Evolutionary conservation across 768 basidiomycete genomes (phyloP).

Genomic region (Suillus occidentalis): DNA sequence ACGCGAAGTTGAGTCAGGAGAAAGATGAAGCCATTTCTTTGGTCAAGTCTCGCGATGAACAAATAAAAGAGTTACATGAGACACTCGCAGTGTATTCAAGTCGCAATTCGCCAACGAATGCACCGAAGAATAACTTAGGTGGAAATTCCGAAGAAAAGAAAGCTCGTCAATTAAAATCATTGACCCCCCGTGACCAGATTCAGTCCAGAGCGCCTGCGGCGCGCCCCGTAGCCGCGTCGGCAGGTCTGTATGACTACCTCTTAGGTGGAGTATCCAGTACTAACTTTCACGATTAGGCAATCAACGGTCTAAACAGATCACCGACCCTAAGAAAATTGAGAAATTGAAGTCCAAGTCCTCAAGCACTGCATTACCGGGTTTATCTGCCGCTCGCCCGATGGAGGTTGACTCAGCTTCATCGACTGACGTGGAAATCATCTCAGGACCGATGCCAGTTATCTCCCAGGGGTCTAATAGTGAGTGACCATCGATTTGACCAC

Average conservation of each 20-base stretch:
- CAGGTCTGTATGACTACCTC: not conserved
- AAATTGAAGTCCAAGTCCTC: conserved; percentile 2
- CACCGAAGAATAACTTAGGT: not conserved
- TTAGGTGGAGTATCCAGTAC: too few species aligned
- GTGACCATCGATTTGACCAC: not conserved
- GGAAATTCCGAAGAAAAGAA: not conserved
- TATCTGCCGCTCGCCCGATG: not conserved
- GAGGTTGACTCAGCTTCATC: conserved; percentile 4
- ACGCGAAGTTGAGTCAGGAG: not conserved
- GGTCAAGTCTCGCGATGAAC: not conserved
- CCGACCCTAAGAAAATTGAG: not conserved
- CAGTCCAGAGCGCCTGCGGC: not conserved
- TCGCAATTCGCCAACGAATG: not conserved
- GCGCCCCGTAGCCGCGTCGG: not conserved
- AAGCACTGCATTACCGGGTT: not conserved
- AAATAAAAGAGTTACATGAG: not conserved
- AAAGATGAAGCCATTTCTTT: conserved; percentile 5
- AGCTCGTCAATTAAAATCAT: not conserved
- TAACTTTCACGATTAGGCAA: not conserved
- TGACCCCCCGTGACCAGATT: not conserved
- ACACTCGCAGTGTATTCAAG: not conserved
- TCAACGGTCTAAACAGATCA: not conserved
- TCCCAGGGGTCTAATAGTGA: not conserved
- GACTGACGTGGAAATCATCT: conserved; percentile 2
- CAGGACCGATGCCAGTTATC: not conserved